Conservation (phyloP, 768 basidiomycete genomes). For the Hygrocybe punicea region DNA sequence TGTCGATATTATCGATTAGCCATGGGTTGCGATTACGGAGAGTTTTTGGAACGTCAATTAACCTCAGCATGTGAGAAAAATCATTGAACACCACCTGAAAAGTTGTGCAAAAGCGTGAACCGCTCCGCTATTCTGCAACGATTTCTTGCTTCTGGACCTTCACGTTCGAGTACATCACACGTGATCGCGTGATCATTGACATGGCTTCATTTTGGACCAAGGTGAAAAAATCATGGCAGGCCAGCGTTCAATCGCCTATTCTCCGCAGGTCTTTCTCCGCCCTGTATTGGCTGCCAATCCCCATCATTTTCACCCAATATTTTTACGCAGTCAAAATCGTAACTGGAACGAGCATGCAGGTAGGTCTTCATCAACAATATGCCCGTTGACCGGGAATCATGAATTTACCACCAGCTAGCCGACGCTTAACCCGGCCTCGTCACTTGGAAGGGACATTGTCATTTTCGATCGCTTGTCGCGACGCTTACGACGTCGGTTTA, state of each 20-base stretch:
- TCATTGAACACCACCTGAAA: no score
- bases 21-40: no score
- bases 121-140: no score
- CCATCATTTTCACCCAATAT: constrained; percentile 46
- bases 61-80: no score
- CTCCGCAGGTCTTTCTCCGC: not conserved
- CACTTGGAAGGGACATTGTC: constrained; percentile 56
- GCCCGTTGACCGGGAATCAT: not conserved
- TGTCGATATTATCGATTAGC: no score
- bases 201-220: no score
- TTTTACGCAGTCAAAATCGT: constrained; percentile 53
- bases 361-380: constrained; percentile 27
- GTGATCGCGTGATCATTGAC: no score
- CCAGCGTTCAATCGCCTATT: not conserved
- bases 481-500: constrained; percentile 33
- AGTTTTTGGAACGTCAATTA: no score
- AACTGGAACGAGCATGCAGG: constrained; percentile 73
- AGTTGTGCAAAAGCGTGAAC: no score
- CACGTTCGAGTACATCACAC: no score
- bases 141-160: no score
- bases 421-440: constrained; percentile 71
- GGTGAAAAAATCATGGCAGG: no score
- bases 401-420: constrained; percentile 41
- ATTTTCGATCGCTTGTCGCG: constrained; percentile 56
- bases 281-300: constrained; percentile 59